A percentile compares a stretch with the other conserved stretches of the same genome.
phyloP scores from a whole-genome alignment of 805 yeast species.

The Candida piceae region DNA sequence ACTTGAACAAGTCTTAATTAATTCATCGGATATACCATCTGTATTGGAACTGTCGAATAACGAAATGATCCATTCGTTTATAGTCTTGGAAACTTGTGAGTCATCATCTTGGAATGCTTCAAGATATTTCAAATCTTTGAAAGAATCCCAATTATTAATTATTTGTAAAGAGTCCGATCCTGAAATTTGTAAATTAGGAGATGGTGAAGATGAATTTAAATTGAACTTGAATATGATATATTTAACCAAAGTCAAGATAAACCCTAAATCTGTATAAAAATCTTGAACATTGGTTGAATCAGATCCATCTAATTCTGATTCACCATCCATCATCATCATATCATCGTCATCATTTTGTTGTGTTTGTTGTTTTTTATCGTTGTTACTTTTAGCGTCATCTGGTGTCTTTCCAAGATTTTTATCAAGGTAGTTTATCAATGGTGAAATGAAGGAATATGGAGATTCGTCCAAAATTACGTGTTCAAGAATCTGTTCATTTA shows the following conservation, averaged over 20 bases:
- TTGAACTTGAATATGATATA: slow-evolving; percentile 12
- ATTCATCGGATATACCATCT: slow-evolving; percentile 80
- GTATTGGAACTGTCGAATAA: slow-evolving; percentile 53
- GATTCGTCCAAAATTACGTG: slow-evolving; percentile 39
- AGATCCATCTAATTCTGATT: slow-evolving; percentile 32
- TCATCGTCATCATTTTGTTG: slow-evolving; percentile 15
- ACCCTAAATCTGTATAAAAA: slow-evolving; percentile 62
- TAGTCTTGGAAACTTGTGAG: slow-evolving; percentile 22
- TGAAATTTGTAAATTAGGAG: slow-evolving; percentile 1
- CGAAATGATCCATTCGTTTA: slow-evolving; percentile 75
- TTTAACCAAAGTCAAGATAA: slow-evolving; percentile 43
- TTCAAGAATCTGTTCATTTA: slow-evolving; percentile 38
- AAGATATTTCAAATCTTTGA: slow-evolving; percentile 7
- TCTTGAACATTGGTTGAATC: slow-evolving; percentile 61
- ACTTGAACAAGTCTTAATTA: slow-evolving; percentile 61
- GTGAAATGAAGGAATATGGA: slow-evolving; percentile 38
- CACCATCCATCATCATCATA: slow-evolving; percentile 25
- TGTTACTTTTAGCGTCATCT: too few species aligned
- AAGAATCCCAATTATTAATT: slow-evolving; percentile 12
- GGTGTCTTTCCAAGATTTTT: slow-evolving; percentile 21
- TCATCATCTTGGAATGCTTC: slow-evolving; percentile 18
- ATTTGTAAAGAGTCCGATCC: slow-evolving; percentile 5
- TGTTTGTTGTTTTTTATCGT: slow-evolving; percentile 12
- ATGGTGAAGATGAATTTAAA: slow-evolving; percentile 5
- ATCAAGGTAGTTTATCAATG: slow-evolving; percentile 51